These are phyloP conservation scores for Termitomyces sp. DNA, from an alignment of 768 basidiomycete species.

Conservation along the genomic window DNA sequence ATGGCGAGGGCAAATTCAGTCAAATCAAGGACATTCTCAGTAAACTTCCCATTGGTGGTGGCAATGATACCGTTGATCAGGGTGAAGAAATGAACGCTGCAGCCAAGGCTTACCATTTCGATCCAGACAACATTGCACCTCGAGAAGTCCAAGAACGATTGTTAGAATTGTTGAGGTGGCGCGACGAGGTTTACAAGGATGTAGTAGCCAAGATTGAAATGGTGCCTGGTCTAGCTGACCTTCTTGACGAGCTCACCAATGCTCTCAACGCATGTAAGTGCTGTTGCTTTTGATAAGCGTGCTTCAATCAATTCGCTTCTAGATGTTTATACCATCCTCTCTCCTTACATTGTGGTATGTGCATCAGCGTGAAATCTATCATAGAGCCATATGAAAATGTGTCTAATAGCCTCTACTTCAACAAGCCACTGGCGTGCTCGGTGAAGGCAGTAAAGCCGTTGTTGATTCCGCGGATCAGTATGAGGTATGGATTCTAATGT, in stretches of 20 bases:
- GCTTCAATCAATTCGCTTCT: constrained; percentile 1
- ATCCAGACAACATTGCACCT: constrained; percentile 58
- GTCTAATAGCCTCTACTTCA: constrained; percentile 48
- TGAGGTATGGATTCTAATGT: constrained; percentile 28
- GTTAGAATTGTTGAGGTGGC: constrained; percentile 54
- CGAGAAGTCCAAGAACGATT: constrained; percentile 57
- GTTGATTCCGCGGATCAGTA: constrained; percentile 68
- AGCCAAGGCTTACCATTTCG: constrained; percentile 53
- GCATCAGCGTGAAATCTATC: background rate
- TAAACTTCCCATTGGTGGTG: constrained; percentile 46
- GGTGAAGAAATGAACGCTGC: constrained; percentile 50
- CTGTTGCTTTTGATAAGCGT: background rate
- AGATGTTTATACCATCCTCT: constrained; percentile 64
- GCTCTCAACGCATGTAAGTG: constrained; percentile 59
- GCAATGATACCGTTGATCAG: constrained; percentile 44
- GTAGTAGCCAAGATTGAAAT: constrained; percentile 53
- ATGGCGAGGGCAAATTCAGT: constrained; percentile 25
- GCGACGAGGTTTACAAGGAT: constrained; percentile 51
- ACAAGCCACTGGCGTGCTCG: constrained; percentile 49
- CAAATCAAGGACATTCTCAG: constrained; percentile 38
- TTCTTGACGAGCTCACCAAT: constrained; percentile 59
- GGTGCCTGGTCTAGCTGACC: constrained; percentile 52
- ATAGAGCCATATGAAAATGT: background rate
- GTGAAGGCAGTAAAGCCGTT: constrained; percentile 61
- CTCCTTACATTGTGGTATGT: constrained; percentile 56